Conservation (phyloP, 805 yeast genomes). For the Candida insectorum region DNA sequence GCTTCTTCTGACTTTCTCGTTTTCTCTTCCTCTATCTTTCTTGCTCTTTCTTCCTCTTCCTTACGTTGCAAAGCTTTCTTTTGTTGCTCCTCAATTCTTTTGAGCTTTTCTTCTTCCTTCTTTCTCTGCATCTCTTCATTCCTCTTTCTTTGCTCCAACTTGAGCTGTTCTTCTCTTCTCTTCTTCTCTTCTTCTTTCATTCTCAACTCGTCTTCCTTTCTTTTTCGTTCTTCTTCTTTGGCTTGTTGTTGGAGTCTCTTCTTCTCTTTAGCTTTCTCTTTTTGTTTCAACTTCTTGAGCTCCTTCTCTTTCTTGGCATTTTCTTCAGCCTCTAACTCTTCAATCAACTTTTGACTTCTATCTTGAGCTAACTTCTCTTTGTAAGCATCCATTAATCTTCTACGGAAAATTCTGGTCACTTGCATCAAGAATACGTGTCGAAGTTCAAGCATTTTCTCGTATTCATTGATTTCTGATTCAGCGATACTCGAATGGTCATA, state of each 20-base stretch:
- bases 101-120: conserved; percentile 49
- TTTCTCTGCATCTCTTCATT: conserved; percentile 37
- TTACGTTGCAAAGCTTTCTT: conserved; percentile 28
- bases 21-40: conserved; percentile 22
- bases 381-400: conserved; percentile 69
- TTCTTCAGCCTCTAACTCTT: conserved; percentile 70
- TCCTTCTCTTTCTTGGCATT: conserved; percentile 61
- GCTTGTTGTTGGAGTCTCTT: conserved; percentile 59
- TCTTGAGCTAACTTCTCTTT: conserved; percentile 81
- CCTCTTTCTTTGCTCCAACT: conserved; percentile 35
- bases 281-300: conserved; percentile 60
- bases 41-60: conserved; percentile 24
- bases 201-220: conserved; percentile 52
- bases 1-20: too few relatives aligned
- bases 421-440: conserved; percentile 76
- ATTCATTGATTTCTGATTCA: conserved; percentile 43
- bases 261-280: conserved; percentile 70
- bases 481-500: conserved; percentile 36
- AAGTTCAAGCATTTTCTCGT: conserved; percentile 70
- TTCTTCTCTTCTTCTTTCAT: conserved; percentile 29
- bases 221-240: conserved; percentile 57
- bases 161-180: conserved; percentile 29
- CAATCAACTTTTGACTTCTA: conserved; percentile 55
- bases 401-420: conserved; percentile 73
- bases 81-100: conserved; percentile 33